A percentile compares a stretch with the other conserved stretches of the same genome.
Evolutionary conservation across 768 basidiomycete species (phyloP).

Genomic region (Xanthoconium stramineum): DNA sequence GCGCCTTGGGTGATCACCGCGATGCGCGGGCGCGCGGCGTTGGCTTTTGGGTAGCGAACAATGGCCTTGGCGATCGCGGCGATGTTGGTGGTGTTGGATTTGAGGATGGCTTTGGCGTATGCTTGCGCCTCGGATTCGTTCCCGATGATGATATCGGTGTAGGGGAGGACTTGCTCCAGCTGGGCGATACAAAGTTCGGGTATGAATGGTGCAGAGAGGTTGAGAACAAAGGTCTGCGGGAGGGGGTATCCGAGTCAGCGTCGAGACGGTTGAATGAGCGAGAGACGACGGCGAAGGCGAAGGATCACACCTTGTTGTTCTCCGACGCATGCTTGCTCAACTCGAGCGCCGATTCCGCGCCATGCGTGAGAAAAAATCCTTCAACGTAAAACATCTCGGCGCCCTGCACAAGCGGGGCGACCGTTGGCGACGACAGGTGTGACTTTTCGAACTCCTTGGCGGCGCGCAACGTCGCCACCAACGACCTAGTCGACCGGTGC

Average conservation of each 20-base stretch:
- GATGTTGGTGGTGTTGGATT: slow-evolving; percentile 63
- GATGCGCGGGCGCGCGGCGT: slow-evolving; percentile 64
- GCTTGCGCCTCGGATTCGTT: slow-evolving; percentile 93
- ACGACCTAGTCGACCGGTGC: slow-evolving; percentile 52
- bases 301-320: slow-evolving; percentile 60
- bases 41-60: slow-evolving; percentile 71
- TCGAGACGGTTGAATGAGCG: too few species aligned
- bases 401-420: slow-evolving; percentile 72
- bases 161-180: slow-evolving; percentile 75
- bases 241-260: not conserved
- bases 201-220: slow-evolving; percentile 99
- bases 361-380: slow-evolving; percentile 97
- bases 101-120: slow-evolving; percentile 76
- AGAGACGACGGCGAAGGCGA: not conserved
- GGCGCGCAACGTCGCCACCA: slow-evolving; percentile 86
- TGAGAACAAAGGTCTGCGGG: slow-evolving; percentile 76
- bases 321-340: slow-evolving; percentile 75
- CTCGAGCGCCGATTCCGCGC: slow-evolving; percentile 63
- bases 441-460: slow-evolving; percentile 86
- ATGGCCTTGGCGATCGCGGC: slow-evolving; percentile 68
- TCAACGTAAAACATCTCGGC: slow-evolving; percentile 93
- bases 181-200: slow-evolving; percentile 86
- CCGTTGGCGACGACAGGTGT: slow-evolving; percentile 71
- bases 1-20: slow-evolving; percentile 93
- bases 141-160: slow-evolving; percentile 89